phyloP scores from a whole-genome alignment of 2,329 filamentous ascomycete genomes.

The Apiospora kogelbergensis region DNA sequence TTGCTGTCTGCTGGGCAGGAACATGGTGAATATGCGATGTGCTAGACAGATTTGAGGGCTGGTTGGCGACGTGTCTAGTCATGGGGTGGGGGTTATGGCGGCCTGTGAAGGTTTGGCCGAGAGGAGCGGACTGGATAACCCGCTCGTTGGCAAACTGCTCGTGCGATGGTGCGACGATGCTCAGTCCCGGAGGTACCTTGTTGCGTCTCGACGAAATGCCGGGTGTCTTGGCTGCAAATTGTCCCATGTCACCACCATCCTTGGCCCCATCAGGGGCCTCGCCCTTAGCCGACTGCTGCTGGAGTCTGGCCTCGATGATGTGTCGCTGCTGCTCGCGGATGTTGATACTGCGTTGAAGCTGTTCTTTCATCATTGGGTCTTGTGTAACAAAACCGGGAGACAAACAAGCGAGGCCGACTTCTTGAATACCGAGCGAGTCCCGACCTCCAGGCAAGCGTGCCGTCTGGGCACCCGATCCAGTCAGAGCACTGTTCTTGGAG shows the following conservation, averaged over 20 bases:
- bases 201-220: conserved; percentile 68
- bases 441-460: conserved; percentile 77
- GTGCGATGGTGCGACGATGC: conserved; percentile 92
- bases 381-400: conserved; percentile 96
- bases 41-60: conserved; percentile 77
- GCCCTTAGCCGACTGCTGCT: conserved; percentile 81
- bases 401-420: conserved; percentile 89
- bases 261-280: conserved; percentile 61
- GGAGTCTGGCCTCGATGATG: conserved; percentile 88
- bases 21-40: conserved; percentile 90
- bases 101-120: conserved; percentile 93
- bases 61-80: conserved; percentile 76
- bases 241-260: conserved; percentile 46
- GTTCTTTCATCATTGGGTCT: conserved; percentile 94
- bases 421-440: conserved; percentile 80
- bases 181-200: conserved; percentile 84
- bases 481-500: conserved; percentile 58
- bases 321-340: conserved; percentile 92
- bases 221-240: conserved; percentile 68
- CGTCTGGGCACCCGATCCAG: conserved; percentile 53
- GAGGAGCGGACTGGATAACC: conserved; percentile 93
- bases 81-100: conserved; percentile 76
- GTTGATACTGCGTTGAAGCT: conserved; percentile 89
- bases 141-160: conserved; percentile 91
- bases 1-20: conserved; percentile 83